phyloP scores from a whole-genome alignment of 2,329 filamentous ascomycete genomes.

The Fusarium camptoceras region DNA sequence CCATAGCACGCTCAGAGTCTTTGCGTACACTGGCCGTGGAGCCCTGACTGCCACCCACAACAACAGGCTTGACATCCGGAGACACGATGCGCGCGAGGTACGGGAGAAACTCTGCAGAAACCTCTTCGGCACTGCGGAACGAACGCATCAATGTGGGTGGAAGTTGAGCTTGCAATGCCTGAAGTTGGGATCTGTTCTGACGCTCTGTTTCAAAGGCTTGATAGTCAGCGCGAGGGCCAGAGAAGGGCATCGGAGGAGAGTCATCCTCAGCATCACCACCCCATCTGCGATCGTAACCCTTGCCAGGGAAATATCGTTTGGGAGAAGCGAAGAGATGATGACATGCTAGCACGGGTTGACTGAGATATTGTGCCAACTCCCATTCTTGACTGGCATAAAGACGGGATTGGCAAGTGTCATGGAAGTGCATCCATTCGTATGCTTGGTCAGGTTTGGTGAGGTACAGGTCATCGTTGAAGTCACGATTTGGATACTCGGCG shows the following conservation, averaged over 20 bases:
- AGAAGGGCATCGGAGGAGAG: conserved; percentile 75
- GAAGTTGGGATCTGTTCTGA: conserved; percentile 79
- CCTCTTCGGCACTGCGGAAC: conserved; percentile 81
- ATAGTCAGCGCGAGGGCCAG: conserved; percentile 84
- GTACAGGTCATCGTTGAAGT: conserved; percentile 92
- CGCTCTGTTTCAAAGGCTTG: conserved; percentile 84
- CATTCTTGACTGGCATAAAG: conserved; percentile 90
- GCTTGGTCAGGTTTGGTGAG: conserved; percentile 88
- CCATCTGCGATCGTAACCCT: conserved; percentile 58
- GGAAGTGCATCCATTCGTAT: conserved; percentile 96
- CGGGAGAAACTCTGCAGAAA: conserved; percentile 86
- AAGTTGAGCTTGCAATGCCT: conserved; percentile 77
- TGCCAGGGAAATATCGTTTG: conserved; percentile 59
- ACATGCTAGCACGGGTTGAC: conserved; percentile 87
- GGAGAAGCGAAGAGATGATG: conserved; percentile 90
- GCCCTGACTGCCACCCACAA: conserved; percentile 76
- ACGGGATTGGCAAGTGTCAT: conserved; percentile 82
- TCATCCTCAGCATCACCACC: conserved; percentile 59
- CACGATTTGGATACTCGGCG: conserved; percentile 83
- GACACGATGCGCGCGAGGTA: conserved; percentile 86
- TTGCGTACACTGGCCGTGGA: conserved; percentile 87
- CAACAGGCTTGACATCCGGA: conserved; percentile 90
- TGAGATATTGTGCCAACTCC: conserved; percentile 89
- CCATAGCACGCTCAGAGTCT: conserved; percentile 84
- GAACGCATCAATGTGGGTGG: conserved; percentile 77